Conservation (phyloP, 257 asterid genomes). For the Cinchona pubescens region DNA sequence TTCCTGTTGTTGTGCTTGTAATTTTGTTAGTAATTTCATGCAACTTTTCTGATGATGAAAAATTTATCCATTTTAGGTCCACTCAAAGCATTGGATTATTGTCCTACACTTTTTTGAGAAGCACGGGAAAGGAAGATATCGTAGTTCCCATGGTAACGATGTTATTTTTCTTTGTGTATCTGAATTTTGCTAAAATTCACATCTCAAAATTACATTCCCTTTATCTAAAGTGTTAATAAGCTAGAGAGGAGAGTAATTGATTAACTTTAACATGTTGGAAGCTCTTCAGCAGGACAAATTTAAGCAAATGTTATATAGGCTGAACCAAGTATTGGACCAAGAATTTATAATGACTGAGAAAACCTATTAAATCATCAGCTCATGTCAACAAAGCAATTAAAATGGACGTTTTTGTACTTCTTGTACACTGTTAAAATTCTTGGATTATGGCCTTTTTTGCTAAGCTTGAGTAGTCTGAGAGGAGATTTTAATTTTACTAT, state of each 20-base stretch:
- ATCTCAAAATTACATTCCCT: background rate
- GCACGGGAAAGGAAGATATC: conserved; percentile 84
- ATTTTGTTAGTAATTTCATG: background rate
- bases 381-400: background rate
- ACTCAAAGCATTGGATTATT: conserved; percentile 85
- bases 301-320: background rate
- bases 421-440: background rate
- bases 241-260: background rate
- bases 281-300: background rate
- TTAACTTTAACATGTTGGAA: background rate
- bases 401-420: background rate
- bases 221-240: background rate
- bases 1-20: background rate
- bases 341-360: background rate
- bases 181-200: background rate
- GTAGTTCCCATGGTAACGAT: conserved; percentile 80
- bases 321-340: background rate
- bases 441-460: background rate
- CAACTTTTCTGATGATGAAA: background rate
- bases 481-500: background rate
- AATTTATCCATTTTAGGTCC: conserved; percentile 38
- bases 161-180: conserved; percentile 1
- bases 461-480: background rate
- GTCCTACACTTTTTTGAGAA: conserved; percentile 74
- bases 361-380: background rate